Evolutionary conservation across 805 yeast species (phyloP), one percentile per base, ranked within the genome.

Genomic region (Brettanomyces naardenensis): DNA sequence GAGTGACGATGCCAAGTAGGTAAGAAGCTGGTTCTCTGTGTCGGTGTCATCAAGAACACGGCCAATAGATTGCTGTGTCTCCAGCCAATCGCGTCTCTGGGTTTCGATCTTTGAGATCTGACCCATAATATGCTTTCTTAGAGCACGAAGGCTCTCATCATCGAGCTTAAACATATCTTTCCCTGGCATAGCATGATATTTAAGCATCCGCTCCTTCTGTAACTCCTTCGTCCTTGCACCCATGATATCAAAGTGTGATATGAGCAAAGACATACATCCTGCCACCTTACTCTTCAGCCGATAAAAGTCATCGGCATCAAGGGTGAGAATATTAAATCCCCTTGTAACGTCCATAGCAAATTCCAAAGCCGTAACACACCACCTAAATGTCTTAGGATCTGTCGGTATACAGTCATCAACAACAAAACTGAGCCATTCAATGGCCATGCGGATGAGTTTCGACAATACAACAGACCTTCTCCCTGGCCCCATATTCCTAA

Each of bases 191-290:
- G 56, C 73, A 61, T 62, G 44, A 69, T 75, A 70, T 56, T 69
- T 73, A 51, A 70, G 62, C 59, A 74, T 65, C 49, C 73, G 67
- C 48, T 70, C 66, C 56, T 69, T 69, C 51, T 71, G 79, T 9
- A 75, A 69, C 52, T 81, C 86, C 49, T 77, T 80, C 1, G 95
- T 83, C 52, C 97, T 72, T 0, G 97, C 97, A 35, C 97, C 97
- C 96, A 90, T 92, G 37, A 92, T 88, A 61, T 92, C 98, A 53
- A 92, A 92, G 62, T 92, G 97, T 0, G 96, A 86, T 44, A 92
- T 90, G 42, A 92, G 66, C 36, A 92, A 65, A 2, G 97, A 80
- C 88, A 92, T 86, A 61, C 97, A 88, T 1, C 95, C 84, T 1
- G 97, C 94, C 33, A 92, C 95, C 53, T 86, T 87, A 36, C 75